Base-by-base conservation (phyloP, 768 basidiomycete genomes). In the Coprinellus aureogranulatus region DNA sequence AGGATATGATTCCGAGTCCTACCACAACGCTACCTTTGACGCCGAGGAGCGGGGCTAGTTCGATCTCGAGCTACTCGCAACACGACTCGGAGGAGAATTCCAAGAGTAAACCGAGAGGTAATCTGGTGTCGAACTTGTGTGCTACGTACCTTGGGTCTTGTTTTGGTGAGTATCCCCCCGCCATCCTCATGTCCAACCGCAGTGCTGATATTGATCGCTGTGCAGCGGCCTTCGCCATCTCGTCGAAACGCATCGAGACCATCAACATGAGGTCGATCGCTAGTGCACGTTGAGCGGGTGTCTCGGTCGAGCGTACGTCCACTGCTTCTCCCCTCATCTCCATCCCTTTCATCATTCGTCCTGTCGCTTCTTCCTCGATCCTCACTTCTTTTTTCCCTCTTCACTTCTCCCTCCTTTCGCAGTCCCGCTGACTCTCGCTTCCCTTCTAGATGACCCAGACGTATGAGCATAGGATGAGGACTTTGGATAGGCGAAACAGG, bases 21-120 rank as follows among this genome's bases (percentile, higher is more conserved):
- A 58, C 57, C 30, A 53, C 51, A 16, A 58, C 57, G n/a, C 44
- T 58, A n/a, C 57, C 57, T 9, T 48, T 58, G 52, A 58, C 57
- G 20, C 57, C 57, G 8, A 45, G 57, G 28, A 58, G 57, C 39
- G 42, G 28, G 11, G 40, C 31, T 2, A 58, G 57, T 31, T 45
- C 51, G 41, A 50, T 52, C 8, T 58, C 57, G 22, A 31, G 30
- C 18, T 58, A 58, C 28, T 53, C 51, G 20, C 51, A 53, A 30
- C 23, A 51, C 14, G 57, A 58, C 20, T 40, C 18, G 6, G 31
- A 53, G 10, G 41, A 51, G n/a, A 16, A 3, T 2, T 42, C 52
- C 22, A 53, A 53, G 28, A 50, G 50, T 12, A 45, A 39, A 23
- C 23, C 42, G 14, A 45, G 37, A 51, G 25, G 23, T 14, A 27